Evolutionary conservation across 768 basidiomycete genomes (phyloP).

Genomic region (Pleurotus citrinopileatus): DNA sequence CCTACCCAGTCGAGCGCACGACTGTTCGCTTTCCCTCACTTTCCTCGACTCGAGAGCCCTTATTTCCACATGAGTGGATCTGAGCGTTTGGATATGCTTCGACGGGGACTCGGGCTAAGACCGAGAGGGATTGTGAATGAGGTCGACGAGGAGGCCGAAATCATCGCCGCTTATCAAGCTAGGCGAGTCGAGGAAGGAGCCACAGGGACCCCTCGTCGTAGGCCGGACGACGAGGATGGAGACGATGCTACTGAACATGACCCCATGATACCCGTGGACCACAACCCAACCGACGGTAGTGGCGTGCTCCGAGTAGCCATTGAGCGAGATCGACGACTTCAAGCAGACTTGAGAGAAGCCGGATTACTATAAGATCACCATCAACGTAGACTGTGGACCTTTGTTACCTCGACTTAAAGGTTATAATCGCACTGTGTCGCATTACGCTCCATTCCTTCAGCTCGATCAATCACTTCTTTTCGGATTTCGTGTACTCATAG

Average conservation of each 20-base stretch:
- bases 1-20: conserved; percentile 16
- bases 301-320: conserved; percentile 43
- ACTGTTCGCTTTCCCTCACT: conserved; percentile 18
- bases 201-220: conserved; percentile 2
- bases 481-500: not conserved
- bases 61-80: conserved; percentile 36
- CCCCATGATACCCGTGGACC: conserved; percentile 36
- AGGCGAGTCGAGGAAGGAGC: conserved; percentile 29
- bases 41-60: conserved; percentile 34
- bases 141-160: conserved; percentile 23
- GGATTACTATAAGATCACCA: conserved; percentile 48
- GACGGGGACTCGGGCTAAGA: conserved; percentile 42
- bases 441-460: too few relatives aligned
- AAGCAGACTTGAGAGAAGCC: conserved; percentile 58
- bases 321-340: conserved; percentile 54
- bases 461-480: not conserved
- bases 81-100: conserved; percentile 38
- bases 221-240: not conserved
- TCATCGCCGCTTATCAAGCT: conserved; percentile 21
- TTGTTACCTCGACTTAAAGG: not conserved
- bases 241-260: not conserved
- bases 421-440: too few relatives aligned
- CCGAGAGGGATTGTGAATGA: conserved; percentile 15
- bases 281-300: conserved; percentile 39
- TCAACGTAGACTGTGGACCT: not conserved